Evolutionary conservation across 192 early-diverging fungal species (phyloP), one percentile per base, ranked within the genome.

Genomic region (Rhizophagus clarus): DNA sequence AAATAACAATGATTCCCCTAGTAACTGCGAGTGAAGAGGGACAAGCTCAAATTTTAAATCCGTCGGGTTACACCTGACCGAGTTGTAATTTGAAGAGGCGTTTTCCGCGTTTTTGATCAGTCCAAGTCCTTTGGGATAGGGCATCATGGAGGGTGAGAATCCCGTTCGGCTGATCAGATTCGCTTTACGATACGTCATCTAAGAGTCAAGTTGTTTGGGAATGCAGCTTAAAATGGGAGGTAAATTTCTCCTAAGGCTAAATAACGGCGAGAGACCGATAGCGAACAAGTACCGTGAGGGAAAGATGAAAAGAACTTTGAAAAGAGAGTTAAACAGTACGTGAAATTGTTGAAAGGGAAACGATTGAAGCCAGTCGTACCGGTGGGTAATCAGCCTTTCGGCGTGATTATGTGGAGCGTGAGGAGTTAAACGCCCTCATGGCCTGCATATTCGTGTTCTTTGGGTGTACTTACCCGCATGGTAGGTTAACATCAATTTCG

Each of bases 211-310:
- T 89, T 91, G 90, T 91, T 91, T 91, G 88, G 88, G 90, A 91
- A 87, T 90, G 88, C 89, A 91, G 88, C 87, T 85, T 85, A 86
- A 93, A 93, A 83, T 86, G 90, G 92, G 91, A 88, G 91, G 89
- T 91, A 92, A 90, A 92, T 92, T 88, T 85, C 90, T 88, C 89
- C 91, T 85, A 93, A 92, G 83, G 90, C 91, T 93, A 92, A 93
- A 93, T 93, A 93, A 88, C 85, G 89, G 88, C 88, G 88, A 92
- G 92, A 93, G 91, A 92, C 92, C 90, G 90, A 93, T 93, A 93
- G 90, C 91, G 87, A 93, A 93, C 92, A 93, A 93, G 91, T 93
- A 93, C 92, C 88, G 89, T 92, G 91, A 94, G 88, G 90, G 92
- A 93, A 93, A 93, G 92, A 91, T 93, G 91, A 92, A 93, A 92